phyloP scores from a whole-genome alignment of 352 stramenopile species.

The Phytophthora syringae region DNA sequence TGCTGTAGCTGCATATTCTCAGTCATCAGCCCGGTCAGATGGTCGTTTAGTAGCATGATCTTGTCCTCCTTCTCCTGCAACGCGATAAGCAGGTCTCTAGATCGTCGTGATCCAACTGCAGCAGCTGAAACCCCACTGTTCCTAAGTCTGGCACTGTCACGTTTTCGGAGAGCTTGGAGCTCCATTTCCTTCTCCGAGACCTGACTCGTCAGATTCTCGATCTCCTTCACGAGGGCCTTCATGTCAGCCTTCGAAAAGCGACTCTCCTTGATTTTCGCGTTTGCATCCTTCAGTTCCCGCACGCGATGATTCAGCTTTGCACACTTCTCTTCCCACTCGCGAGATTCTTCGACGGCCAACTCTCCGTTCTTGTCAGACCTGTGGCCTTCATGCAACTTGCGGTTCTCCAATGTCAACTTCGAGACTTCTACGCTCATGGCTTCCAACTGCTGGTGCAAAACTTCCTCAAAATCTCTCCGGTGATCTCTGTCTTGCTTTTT shows the following conservation, averaged over 20 bases:
- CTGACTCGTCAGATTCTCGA: conserved; percentile 55
- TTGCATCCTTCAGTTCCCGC: conserved; percentile 56
- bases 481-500: conserved; percentile 16
- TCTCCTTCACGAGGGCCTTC: conserved; percentile 52
- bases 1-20: conserved; percentile 79
- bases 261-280: conserved; percentile 57
- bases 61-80: conserved; percentile 77
- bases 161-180: conserved; percentile 46
- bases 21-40: conserved; percentile 86
- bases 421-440: conserved; percentile 47
- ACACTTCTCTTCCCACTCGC: conserved; percentile 53
- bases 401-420: conserved; percentile 63
- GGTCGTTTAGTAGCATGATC: conserved; percentile 86
- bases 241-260: conserved; percentile 49
- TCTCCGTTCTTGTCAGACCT: conserved; percentile 6
- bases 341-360: conserved; percentile 6
- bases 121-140: conserved; percentile 15
- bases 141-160: conserved; percentile 16
- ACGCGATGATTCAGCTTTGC: conserved; percentile 54
- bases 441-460: conserved; percentile 40
- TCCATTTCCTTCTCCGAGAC: conserved; percentile 63
- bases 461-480: conserved; percentile 11
- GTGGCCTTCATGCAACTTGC: conserved; percentile 38
- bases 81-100: conserved; percentile 53
- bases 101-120: conserved; percentile 42